Evolutionary conservation across 495 filamentous ascomycete species (phyloP).

Genomic region (Hyaloscypha bicolor): DNA sequence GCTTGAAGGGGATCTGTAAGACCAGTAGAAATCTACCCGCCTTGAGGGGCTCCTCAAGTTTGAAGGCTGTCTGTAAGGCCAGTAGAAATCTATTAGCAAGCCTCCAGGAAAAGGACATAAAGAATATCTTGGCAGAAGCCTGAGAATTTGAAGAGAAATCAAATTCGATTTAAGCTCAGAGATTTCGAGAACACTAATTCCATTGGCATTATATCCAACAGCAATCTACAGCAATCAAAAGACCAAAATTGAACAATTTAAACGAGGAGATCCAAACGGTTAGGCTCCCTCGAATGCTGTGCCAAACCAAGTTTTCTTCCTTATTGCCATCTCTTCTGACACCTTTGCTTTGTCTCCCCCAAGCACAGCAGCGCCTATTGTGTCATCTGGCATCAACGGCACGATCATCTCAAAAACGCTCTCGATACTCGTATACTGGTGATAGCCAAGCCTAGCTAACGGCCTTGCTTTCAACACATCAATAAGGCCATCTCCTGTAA

Average conservation of each 20-base stretch:
- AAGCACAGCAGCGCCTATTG: slow-evolving; percentile 1
- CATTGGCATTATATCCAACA: background rate
- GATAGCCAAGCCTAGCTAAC: slow-evolving; percentile 19
- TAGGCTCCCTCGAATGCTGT: background rate
- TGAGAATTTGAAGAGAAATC: background rate
- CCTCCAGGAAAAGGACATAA: too few relatives aligned
- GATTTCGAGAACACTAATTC: background rate
- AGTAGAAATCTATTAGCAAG: too few relatives aligned
- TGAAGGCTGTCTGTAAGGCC: too few relatives aligned
- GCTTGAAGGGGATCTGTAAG: too few relatives aligned
- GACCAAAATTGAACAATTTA: background rate
- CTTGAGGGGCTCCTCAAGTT: too few relatives aligned
- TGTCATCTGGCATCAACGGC: slow-evolving; percentile 20
- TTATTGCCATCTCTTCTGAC: slow-evolving; percentile 6
- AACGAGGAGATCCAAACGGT: background rate
- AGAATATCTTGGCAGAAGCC: background rate
- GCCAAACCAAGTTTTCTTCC: slow-evolving; percentile 6
- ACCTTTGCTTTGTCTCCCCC: slow-evolving; percentile 6
- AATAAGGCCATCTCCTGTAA: slow-evolving; percentile 16
- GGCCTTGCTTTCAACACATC: slow-evolving; percentile 17
- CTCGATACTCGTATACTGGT: slow-evolving; percentile 16
- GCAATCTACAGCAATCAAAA: background rate
- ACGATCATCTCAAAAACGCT: slow-evolving; percentile 11
- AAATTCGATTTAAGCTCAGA: background rate
- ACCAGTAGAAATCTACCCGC: too few relatives aligned